A percentile compares a stretch with the other conserved stretches of the same genome.
These are phyloP conservation scores for Chalciporus pseudorubinellus DNA, from an alignment of 768 basidiomycete species.

Conservation along the genomic window DNA sequence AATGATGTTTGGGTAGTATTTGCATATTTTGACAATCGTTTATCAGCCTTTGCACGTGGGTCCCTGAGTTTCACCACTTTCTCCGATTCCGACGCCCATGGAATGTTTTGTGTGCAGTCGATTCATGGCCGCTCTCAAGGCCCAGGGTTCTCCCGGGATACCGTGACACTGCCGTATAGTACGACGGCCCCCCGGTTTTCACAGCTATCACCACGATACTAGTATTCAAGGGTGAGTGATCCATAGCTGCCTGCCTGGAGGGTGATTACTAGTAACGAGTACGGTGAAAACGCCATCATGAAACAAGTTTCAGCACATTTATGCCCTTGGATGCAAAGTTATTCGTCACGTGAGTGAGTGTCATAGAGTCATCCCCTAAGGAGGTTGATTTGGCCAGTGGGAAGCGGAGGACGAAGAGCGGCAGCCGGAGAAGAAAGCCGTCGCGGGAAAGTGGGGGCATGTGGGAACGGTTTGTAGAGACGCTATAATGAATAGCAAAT, in stretches of 20 bases:
- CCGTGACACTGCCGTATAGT: constrained; percentile 49
- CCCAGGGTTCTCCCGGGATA: constrained; percentile 42
- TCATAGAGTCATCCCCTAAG: constrained; percentile 14
- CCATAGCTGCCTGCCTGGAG: neutral
- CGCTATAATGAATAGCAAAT: constrained; percentile 16
- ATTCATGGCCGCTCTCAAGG: constrained; percentile 48
- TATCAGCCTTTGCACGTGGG: constrained; percentile 52
- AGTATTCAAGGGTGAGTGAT: constrained; percentile 50
- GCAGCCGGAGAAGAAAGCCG: constrained; percentile 43
- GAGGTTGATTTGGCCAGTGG: constrained; percentile 52
- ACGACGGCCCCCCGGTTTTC: no score
- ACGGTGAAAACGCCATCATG: neutral
- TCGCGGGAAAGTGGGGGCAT: constrained; percentile 3
- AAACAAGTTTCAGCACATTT: constrained; percentile 37
- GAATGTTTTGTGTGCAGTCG: constrained; percentile 30
- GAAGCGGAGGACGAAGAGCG: constrained; percentile 60
- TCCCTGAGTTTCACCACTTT: neutral
- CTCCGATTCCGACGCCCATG: constrained; percentile 13
- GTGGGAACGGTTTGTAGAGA: constrained; percentile 27
- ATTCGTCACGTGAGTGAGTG: constrained; percentile 49
- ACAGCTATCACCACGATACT: constrained; percentile 54
- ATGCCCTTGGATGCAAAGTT: no score
- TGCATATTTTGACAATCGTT: constrained; percentile 40
- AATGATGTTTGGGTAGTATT: constrained; percentile 21
- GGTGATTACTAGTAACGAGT: no score